Percentiles rank a stretch among this genome's conserved stretches.
These are phyloP conservation scores for Penicillium oxalicum DNA, from an alignment of 2,329 filamentous ascomycete genomes.

Conservation along the genomic window DNA sequence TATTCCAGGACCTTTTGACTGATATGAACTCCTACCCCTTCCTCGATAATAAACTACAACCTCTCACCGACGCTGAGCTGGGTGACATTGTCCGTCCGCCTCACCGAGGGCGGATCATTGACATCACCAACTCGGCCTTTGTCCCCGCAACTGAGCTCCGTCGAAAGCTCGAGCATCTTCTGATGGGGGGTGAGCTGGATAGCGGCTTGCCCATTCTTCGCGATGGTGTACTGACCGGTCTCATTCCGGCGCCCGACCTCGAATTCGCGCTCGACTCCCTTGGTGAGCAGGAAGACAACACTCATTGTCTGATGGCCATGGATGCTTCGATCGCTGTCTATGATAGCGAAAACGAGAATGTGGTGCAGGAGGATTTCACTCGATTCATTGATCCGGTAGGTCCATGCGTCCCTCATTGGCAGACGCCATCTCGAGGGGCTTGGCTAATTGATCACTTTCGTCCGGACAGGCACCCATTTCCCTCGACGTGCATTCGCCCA, in stretches of 20 bases:
- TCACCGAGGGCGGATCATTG: constrained; percentile 72
- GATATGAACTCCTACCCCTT: constrained; percentile 98
- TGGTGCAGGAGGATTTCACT: constrained; percentile 77
- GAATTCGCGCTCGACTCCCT: constrained; percentile 88
- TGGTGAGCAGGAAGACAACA: constrained; percentile 59
- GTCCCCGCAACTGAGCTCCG: constrained; percentile 72
- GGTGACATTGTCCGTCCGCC: constrained; percentile 77
- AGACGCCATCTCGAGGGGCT: background rate
- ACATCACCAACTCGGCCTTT: constrained; percentile 76
- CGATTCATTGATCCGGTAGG: constrained; percentile 80
- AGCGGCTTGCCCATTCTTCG: constrained; percentile 84
- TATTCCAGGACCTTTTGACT: constrained; percentile 69
- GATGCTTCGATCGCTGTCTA: constrained; percentile 51
- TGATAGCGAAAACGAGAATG: constrained; percentile 54
- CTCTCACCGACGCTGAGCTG: constrained; percentile 80
- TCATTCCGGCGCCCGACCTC: constrained; percentile 90
- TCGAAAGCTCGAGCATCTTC: constrained; percentile 71
- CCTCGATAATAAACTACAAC: constrained; percentile 92
- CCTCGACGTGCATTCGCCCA: constrained; percentile 79
- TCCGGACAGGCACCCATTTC: constrained; percentile 65
- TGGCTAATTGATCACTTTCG: constrained; percentile 2
- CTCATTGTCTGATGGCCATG: constrained; percentile 74
- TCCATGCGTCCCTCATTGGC: constrained; percentile 6
- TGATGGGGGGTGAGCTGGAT: constrained; percentile 82
- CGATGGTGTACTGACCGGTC: constrained; percentile 70